Conservation (phyloP, 257 asterid species). For the Mentha longifolia region DNA sequence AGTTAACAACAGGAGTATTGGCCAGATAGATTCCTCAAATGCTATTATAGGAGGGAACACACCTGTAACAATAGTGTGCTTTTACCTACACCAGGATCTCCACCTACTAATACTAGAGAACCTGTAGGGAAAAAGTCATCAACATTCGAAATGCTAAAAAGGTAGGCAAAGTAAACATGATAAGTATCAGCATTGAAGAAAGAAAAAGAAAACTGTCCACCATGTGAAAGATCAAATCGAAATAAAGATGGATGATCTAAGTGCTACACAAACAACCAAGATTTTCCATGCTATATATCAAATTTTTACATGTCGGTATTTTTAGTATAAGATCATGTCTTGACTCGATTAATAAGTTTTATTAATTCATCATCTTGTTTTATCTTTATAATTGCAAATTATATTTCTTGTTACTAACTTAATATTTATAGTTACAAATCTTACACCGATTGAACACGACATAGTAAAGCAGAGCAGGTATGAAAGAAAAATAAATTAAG, state of each 20-base stretch:
- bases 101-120: conserved; percentile 89
- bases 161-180: neutral
- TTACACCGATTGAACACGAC: neutral
- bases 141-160: conserved; percentile 13
- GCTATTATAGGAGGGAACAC: conserved; percentile 21
- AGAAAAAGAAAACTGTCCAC: neutral
- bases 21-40: conserved; percentile 5
- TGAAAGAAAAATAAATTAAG: neutral
- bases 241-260: conserved; percentile 16
- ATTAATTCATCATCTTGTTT: neutral
- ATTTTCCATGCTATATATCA: neutral
- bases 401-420: too few relatives aligned
- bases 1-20: conserved; percentile 23
- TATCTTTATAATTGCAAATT: neutral
- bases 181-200: neutral
- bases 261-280: neutral
- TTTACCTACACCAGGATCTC: conserved; percentile 99
- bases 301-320: neutral
- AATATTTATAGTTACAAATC: neutral
- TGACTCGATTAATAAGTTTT: neutral
- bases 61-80: conserved; percentile 95
- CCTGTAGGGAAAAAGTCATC: conserved; percentile 48
- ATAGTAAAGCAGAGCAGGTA: neutral
- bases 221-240: conserved; percentile 17
- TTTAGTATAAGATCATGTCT: neutral